A percentile compares a stretch with the other conserved stretches of the same genome.
Evolutionary conservation across 164 flowering plant genomes (phyloP).

Genomic region (Santalum album): DNA sequence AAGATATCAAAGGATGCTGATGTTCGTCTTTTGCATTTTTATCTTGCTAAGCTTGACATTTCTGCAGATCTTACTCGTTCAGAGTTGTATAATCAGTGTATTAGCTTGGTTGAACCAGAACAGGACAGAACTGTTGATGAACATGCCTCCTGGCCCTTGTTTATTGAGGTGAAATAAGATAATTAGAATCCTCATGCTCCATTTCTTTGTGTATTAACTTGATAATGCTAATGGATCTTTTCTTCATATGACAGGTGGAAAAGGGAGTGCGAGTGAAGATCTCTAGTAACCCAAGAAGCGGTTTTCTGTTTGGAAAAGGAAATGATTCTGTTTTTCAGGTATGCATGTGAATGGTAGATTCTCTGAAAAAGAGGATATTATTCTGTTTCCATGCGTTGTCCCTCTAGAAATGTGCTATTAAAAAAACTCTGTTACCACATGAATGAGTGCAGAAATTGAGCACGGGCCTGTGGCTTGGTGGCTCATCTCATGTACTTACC

Average conservation of each 20-base stretch:
- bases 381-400: background rate
- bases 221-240: background rate
- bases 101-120: slow-evolving; percentile 1
- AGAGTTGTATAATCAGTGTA: slow-evolving; percentile 11
- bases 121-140: slow-evolving; percentile 2
- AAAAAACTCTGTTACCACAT: too few species aligned
- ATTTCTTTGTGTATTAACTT: background rate
- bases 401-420: too few species aligned
- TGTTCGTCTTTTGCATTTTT: slow-evolving; percentile 20
- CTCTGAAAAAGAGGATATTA: background rate
- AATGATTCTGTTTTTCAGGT: slow-evolving; percentile 14
- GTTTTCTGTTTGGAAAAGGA: slow-evolving; percentile 7
- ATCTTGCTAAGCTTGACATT: slow-evolving; percentile 76
- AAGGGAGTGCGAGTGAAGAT: slow-evolving; percentile 1
- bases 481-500: too few species aligned
- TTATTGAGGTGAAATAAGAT: slow-evolving; percentile 8
- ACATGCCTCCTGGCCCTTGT: background rate
- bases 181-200: background rate
- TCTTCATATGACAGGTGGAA: slow-evolving; percentile 4
- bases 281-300: background rate
- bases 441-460: too few species aligned
- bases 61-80: slow-evolving; percentile 43
- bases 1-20: slow-evolving; percentile 18
- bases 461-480: too few species aligned
- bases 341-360: background rate